These are phyloP conservation scores for Phyllostachys edulis DNA, from an alignment of 176 grass and related monocot genomes.

Conservation along the genomic window DNA sequence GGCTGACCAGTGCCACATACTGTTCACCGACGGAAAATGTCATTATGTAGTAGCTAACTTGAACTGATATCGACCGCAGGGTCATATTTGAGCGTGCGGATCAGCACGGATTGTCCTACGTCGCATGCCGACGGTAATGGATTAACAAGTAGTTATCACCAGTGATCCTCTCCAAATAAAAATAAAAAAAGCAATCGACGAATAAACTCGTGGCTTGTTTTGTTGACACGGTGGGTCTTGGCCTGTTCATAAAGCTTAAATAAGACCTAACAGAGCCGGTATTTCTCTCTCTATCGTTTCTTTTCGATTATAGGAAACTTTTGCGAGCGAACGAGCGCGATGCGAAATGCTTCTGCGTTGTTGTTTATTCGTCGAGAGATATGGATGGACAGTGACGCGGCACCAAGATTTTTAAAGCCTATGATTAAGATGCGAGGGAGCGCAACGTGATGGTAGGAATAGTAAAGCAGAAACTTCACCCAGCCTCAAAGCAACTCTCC, in stretches of 20 bases:
- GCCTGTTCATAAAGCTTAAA: slow-evolving; percentile 16
- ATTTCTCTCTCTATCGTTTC: neutral
- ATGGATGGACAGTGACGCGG: slow-evolving; percentile 70
- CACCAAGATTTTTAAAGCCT: slow-evolving; percentile 61
- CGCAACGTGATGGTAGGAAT: slow-evolving; percentile 39
- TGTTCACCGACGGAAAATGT: slow-evolving; percentile 19
- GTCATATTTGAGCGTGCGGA: neutral
- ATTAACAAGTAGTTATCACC: neutral
- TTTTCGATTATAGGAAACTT: neutral
- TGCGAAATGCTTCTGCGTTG: neutral
- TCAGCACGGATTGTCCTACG: neutral
- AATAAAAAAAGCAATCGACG: neutral
- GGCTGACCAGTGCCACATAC: neutral
- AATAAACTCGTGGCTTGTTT: slow-evolving; percentile 7
- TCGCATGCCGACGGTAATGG: neutral
- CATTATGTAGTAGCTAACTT: neutral
- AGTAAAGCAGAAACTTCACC: slow-evolving; percentile 65
- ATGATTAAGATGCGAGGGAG: slow-evolving; percentile 49
- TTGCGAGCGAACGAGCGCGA: neutral
- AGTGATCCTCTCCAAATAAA: neutral
- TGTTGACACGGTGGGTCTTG: slow-evolving; percentile 14
- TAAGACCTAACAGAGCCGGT: neutral
- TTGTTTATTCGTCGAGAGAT: slow-evolving; percentile 45
- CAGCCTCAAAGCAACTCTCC: slow-evolving; percentile 45
- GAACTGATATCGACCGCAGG: neutral